These are phyloP conservation scores for Podospora australis DNA, from an alignment of 495 filamentous ascomycete genomes.

Conservation along the genomic window DNA sequence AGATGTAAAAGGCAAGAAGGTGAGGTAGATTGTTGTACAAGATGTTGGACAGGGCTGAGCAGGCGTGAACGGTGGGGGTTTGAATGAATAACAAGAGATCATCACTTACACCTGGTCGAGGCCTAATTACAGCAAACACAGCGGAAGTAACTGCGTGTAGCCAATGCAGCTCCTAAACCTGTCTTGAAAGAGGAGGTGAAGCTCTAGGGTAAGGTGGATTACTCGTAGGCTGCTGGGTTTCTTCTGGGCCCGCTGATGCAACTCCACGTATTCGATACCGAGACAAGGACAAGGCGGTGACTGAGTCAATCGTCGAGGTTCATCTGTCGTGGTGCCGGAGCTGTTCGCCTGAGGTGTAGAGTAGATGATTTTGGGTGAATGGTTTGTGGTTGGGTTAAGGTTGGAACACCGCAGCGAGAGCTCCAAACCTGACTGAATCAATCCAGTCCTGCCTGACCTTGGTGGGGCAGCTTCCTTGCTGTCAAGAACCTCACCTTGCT, in stretches of 20 bases:
- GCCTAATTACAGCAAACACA: too few relatives aligned
- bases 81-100: not conserved
- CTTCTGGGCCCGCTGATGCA: too few relatives aligned
- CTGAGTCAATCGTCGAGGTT: too few relatives aligned
- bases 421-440: not conserved
- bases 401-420: slow-evolving; percentile 1
- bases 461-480: slow-evolving; percentile 4
- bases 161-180: too few relatives aligned
- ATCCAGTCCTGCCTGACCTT: not conserved
- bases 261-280: not conserved
- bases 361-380: slow-evolving; percentile 1
- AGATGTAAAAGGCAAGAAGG: not conserved
- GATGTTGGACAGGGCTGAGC: not conserved
- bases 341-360: not conserved
- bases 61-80: not conserved
- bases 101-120: not conserved
- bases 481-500: not conserved
- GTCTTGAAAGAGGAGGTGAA: too few relatives aligned
- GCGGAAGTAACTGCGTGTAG: too few relatives aligned
- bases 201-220: too few relatives aligned
- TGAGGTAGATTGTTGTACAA: not conserved
- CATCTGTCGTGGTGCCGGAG: slow-evolving; percentile 1
- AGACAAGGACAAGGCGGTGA: not conserved
- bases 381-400: slow-evolving; percentile 16
- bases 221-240: too few relatives aligned